Base-by-base conservation (phyloP, 805 yeast species). In the Suhomyces emberorum region DNA sequence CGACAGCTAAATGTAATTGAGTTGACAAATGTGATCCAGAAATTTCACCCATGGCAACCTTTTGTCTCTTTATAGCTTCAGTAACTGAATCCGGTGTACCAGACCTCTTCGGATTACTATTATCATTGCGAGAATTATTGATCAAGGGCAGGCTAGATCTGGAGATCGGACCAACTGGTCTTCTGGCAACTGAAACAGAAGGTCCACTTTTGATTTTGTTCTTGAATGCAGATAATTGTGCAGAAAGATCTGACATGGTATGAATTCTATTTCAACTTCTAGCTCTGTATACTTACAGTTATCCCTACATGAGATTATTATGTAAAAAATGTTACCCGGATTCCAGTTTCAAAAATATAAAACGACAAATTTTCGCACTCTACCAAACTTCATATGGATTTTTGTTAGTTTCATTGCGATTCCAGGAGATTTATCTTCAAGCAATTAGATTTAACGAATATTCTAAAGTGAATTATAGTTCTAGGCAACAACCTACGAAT, bases 1-100 rank as follows among this genome's bases (percentile, higher is more conserved):
- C 98, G 14, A 93, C 93, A 1, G 98, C 97, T 55, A 88, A 77
- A 52, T 87, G 81, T 36, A 93, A 70, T 56, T 88, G 87, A 3
- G 97, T 89, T 4, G 95, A 85, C 38, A 83, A 73, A 56, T 86
- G 95, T 47, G 85, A 55, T 1, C 73, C 72, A n/a, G 69, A 58
- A 41, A 65, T 52, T 24, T 49, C 55, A 7, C 46, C 54, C 41
- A 41, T 33, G 28, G 43, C 35, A 20, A 54, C 51, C 47, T 50
- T 62, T 38, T 54, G 72, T 32, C 66, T 55, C 38, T 65, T 68
- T 28, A 61, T 49, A 10, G 59, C 62, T 39, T 65, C 70, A 10
- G 54, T 46, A 9, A 58, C 55, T 2, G 57, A 34, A 32, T 62
- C 65, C 12, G 43, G 36, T 19, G 34, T 14, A 2, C 36, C 35